Evolutionary conservation across 176 grass and related monocot genomes (phyloP).

Genomic region (Eleusine coracana): DNA sequence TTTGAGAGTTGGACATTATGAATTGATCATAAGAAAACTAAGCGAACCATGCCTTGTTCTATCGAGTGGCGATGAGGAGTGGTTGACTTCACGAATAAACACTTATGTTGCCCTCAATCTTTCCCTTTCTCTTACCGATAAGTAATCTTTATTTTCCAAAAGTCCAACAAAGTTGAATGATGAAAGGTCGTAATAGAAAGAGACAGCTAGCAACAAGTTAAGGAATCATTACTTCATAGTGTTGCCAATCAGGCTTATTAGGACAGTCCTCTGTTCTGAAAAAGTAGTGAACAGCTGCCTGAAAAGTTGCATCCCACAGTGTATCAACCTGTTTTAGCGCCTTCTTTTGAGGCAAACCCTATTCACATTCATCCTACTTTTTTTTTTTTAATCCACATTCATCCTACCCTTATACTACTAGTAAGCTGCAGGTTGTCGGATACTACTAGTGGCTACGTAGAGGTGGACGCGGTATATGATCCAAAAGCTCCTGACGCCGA

Average conservation of each 20-base stretch:
- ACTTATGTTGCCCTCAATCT: background rate
- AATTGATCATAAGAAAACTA: no score
- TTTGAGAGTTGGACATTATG: background rate
- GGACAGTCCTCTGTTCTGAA: background rate
- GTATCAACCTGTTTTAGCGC: background rate
- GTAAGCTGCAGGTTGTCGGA: background rate
- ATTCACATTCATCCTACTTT: background rate
- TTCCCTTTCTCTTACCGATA: background rate
- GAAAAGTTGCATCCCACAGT: constrained; percentile 2
- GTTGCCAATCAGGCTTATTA: background rate
- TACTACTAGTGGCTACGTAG: background rate
- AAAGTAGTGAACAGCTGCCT: background rate
- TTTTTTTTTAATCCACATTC: background rate
- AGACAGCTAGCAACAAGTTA: background rate
- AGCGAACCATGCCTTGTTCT: no score
- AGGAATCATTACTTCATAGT: background rate
- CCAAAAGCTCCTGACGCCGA: no score
- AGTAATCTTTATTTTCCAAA: background rate
- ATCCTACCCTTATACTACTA: background rate
- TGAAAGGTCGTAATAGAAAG: background rate
- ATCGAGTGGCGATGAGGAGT: background rate
- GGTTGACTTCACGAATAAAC: background rate
- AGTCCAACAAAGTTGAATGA: background rate
- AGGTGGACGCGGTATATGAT: no score
- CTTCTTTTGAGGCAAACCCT: constrained; percentile 24